Evolutionary conservation across 1,284 basidiomycete species (phyloP).

Genomic region (Irpex rosettiformis): DNA sequence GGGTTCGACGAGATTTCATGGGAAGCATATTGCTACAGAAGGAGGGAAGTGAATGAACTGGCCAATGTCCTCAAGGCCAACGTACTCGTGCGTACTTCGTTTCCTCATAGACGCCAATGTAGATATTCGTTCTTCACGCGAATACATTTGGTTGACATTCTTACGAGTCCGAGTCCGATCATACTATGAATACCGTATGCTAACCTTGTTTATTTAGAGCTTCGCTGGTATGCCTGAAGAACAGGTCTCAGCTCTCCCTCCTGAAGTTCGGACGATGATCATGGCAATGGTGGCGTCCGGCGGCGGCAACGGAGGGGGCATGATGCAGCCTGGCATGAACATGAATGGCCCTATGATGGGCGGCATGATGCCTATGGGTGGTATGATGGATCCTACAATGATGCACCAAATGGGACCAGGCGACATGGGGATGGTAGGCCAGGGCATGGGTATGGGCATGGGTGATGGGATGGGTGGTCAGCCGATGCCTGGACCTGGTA

Average conservation of each 20-base stretch:
- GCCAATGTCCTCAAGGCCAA: constrained; percentile 76
- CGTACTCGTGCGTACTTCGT: constrained; percentile 57
- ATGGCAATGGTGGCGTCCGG: constrained; percentile 75
- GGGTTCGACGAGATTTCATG: constrained; percentile 97
- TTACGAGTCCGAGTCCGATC: background rate
- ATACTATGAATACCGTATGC: background rate
- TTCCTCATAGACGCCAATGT: constrained; percentile 1
- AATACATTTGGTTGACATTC: background rate
- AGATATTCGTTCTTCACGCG: background rate
- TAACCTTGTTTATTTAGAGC: constrained; percentile 42
- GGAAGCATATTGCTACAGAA: constrained; percentile 87
- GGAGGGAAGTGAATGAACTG: constrained; percentile 77
- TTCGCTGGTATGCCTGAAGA: constrained; percentile 81
- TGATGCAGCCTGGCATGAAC: constrained; percentile 49
- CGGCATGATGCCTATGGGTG: constrained; percentile 37
- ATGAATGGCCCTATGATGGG: constrained; percentile 42
- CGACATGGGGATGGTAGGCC: constrained; percentile 35
- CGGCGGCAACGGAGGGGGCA: constrained; percentile 43
- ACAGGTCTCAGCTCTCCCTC: constrained; percentile 67
- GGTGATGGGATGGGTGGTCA: constrained; percentile 13
- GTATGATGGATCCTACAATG: constrained; percentile 35
- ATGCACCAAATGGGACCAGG: constrained; percentile 48
- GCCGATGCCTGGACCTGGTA: constrained; percentile 13
- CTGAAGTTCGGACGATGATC: constrained; percentile 79
- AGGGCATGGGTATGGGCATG: constrained; percentile 28